Conservation (phyloP, 768 basidiomycete genomes). For the Mycena amicta region DNA sequence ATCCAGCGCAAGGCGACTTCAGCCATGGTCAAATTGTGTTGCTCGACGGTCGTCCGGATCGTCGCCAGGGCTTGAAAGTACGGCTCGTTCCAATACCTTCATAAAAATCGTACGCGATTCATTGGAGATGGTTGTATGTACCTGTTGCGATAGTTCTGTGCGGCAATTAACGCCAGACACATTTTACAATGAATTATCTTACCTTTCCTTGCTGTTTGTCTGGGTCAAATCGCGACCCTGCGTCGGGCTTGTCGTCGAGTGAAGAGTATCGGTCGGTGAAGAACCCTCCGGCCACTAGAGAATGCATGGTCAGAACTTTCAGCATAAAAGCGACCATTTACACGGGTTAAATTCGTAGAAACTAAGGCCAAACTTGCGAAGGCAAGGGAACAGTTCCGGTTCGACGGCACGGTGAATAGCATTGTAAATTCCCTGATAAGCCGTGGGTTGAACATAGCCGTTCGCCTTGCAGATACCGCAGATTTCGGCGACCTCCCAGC, state of each 20-base stretch:
- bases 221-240: constrained; percentile 61
- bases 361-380: constrained; percentile 58
- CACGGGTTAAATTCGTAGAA: constrained; percentile 61
- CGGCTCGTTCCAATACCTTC: constrained; percentile 57
- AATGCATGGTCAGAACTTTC: constrained; percentile 13
- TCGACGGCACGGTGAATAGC: constrained; percentile 43
- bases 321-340: constrained; percentile 15
- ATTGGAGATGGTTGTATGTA: constrained; percentile 32
- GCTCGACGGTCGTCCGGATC: constrained; percentile 47
- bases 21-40: constrained; percentile 47
- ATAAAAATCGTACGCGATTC: not conserved
- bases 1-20: constrained; percentile 67
- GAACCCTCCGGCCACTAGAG: constrained; percentile 59
- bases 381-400: constrained; percentile 54
- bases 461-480: constrained; percentile 58
- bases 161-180: not conserved
- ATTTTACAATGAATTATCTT: too few species aligned
- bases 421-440: constrained; percentile 54
- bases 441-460: constrained; percentile 55
- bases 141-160: constrained; percentile 42
- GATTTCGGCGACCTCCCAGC: constrained; percentile 67
- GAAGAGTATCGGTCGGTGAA: constrained; percentile 56
- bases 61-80: constrained; percentile 52
- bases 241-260: constrained; percentile 42
- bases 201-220: constrained; percentile 49